These are phyloP conservation scores for Arxiozyma slooffiae DNA, from an alignment of 1,139 yeast genomes.

Conservation along the genomic window DNA sequence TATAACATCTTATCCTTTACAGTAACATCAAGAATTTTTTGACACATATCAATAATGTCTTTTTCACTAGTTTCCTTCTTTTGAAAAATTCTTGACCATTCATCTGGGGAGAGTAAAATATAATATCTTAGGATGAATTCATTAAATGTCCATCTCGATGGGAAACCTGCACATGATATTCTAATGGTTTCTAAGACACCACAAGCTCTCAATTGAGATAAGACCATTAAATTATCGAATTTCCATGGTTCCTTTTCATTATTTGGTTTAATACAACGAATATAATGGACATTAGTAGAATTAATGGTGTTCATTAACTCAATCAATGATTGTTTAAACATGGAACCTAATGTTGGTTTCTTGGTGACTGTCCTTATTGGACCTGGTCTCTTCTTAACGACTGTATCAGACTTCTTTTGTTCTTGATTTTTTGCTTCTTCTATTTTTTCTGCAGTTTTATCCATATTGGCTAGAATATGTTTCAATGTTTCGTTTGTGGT, in stretches of 20 bases:
- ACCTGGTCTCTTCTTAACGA: slow-evolving; percentile 34
- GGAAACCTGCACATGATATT: slow-evolving; percentile 97
- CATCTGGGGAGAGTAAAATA: slow-evolving; percentile 63
- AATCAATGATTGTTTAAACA: slow-evolving; percentile 85
- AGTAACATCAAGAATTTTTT: slow-evolving; percentile 54
- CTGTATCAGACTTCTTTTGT: slow-evolving; percentile 23
- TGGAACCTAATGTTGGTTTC: slow-evolving; percentile 92
- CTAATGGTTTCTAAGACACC: slow-evolving; percentile 97
- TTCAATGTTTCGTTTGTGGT: slow-evolving; percentile 58
- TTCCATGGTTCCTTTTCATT: slow-evolving; percentile 94
- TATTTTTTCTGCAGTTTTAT: slow-evolving; percentile 45
- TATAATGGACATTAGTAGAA: slow-evolving; percentile 93
- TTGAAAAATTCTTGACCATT: slow-evolving; percentile 58
- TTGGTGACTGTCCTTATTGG: slow-evolving; percentile 42
- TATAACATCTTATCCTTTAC: slow-evolving; percentile 60
- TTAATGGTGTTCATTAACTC: slow-evolving; percentile 91
- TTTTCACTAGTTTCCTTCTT: slow-evolving; percentile 44
- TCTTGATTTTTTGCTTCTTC: slow-evolving; percentile 37
- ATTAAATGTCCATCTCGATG: slow-evolving; percentile 90
- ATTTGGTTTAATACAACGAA: slow-evolving; percentile 96
- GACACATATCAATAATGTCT: slow-evolving; percentile 57
- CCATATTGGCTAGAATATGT: slow-evolving; percentile 56
- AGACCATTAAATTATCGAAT: slow-evolving; percentile 91
- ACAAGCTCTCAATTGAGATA: slow-evolving; percentile 93
- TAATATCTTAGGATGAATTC: slow-evolving; percentile 92